Percentiles rank a stretch among this genome's conserved stretches.
Evolutionary conservation across 371 early-diverging fungal species (phyloP).

Genomic region (Actinomucor elegans): DNA sequence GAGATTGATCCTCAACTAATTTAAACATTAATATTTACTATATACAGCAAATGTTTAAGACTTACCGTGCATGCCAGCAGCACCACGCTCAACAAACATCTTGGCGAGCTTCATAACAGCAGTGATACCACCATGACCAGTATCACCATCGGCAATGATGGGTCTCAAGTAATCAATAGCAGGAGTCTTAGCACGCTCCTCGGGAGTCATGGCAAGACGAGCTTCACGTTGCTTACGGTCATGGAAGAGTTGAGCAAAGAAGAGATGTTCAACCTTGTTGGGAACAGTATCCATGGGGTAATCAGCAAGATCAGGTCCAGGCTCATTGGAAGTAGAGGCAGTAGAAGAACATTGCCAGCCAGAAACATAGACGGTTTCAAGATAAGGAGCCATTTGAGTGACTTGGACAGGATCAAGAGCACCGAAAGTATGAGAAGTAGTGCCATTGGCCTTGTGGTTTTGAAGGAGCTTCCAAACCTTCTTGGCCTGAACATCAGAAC

Average conservation of each 20-base stretch:
- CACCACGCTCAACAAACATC: constrained; percentile 93
- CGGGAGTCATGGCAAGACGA: constrained; percentile 69
- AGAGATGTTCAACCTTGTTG: constrained; percentile 98
- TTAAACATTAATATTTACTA: no score
- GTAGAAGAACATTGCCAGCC: constrained; percentile 99
- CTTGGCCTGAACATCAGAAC: constrained; percentile 88
- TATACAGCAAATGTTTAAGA: constrained; percentile 1
- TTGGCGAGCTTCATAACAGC: constrained; percentile 92
- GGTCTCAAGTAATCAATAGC: constrained; percentile 91
- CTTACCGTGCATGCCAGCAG: constrained; percentile 83
- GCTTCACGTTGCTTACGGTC: constrained; percentile 95
- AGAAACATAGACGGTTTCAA: constrained; percentile 96
- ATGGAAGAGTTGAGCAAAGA: constrained; percentile 96
- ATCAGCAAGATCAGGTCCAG: constrained; percentile 98
- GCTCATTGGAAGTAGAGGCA: constrained; percentile 95
- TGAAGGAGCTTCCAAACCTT: constrained; percentile 89
- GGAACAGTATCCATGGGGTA: constrained; percentile 99
- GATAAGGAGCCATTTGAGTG: constrained; percentile 94
- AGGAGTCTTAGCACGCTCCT: constrained; percentile 71
- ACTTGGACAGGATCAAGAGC: constrained; percentile 93
- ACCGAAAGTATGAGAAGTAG: constrained; percentile 93
- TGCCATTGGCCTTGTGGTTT: constrained; percentile 74
- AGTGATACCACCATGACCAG: constrained; percentile 94
- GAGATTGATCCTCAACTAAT: constrained; percentile 89
- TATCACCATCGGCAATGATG: constrained; percentile 97